Evolutionary conservation across 352 stramenopile species (phyloP), one percentile per base, ranked within the genome.

Genomic region (Pythium chondricola): DNA sequence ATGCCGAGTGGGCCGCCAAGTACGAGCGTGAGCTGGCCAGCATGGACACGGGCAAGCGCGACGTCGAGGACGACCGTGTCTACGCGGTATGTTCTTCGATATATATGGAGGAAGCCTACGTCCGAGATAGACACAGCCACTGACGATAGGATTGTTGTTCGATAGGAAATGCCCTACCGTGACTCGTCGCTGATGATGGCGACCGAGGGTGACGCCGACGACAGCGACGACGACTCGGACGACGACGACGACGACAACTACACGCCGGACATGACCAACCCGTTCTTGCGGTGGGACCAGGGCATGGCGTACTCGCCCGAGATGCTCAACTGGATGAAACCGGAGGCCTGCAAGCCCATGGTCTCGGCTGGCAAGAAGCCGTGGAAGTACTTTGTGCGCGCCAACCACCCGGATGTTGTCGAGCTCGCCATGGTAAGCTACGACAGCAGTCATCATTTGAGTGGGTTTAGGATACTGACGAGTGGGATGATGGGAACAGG

Each of bases 281-380:
- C 71, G 26, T 85, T 85, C 51, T 11, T 33, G 18, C 25, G 68
- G 49, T 80, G 65, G 71, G 56, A 79, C 16, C 71, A 83, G 52
- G 73, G 73, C 54, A 64, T 67, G 41, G 70, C 70, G 69, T 85
- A 76, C 55, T 67, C 71, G 13, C 79, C 79, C 1, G 79, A 88
- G 50, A 88, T 88, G 76, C 71, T 88, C 35, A 91, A 91, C 61
- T 91, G 79, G 79, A 91, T 91, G 79, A 55, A 77, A 21, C 79
- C 79, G 18, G 53, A 56, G 0, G 67, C 84, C 40, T 69, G 73
- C 59, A 64, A 73, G 64, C 67, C 74, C 17, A 71, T 85, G 21
- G 50, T 37, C 22, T 78, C 74, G 64, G 66, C 68, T 45, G 68
- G 67, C 43, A 63, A 70, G 36, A 89, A 89, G 65, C 78, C 78